These are phyloP conservation scores for Microbotryum silenes-acaulis DNA, from an alignment of 1,284 basidiomycete genomes.

Conservation along the genomic window DNA sequence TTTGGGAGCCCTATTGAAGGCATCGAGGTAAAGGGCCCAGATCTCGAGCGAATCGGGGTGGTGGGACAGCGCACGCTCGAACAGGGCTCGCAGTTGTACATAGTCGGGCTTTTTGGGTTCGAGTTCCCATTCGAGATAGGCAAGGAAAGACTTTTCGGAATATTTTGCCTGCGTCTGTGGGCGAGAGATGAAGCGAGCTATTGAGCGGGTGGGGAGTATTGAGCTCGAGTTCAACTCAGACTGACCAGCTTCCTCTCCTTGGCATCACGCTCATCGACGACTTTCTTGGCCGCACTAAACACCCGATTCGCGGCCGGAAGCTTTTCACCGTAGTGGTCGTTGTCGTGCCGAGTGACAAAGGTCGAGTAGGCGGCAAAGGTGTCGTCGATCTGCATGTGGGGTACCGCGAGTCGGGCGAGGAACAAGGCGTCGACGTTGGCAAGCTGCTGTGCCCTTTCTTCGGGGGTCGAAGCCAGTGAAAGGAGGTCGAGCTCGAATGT, in stretches of 20 bases:
- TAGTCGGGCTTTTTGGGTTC: constrained; percentile 56
- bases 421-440: constrained; percentile 39
- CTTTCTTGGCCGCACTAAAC: constrained; percentile 17
- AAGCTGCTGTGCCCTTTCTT: constrained; percentile 34
- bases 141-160: constrained; percentile 47
- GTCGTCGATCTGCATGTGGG: constrained; percentile 52
- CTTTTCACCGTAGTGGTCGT: constrained; percentile 63
- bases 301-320: constrained; percentile 66
- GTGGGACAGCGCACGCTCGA: constrained; percentile 60
- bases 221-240: background rate
- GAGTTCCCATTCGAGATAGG: constrained; percentile 58
- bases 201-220: no score
- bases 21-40: constrained; percentile 23
- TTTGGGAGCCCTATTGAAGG: constrained; percentile 5
- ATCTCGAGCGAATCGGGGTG: constrained; percentile 19
- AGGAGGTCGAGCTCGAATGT: constrained; percentile 63
- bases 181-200: background rate
- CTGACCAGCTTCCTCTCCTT: constrained; percentile 29
- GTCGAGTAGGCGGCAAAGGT: constrained; percentile 77
- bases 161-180: constrained; percentile 7
- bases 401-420: constrained; percentile 39
- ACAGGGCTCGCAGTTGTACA: constrained; percentile 54
- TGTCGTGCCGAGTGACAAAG: constrained; percentile 70
- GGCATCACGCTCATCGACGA: constrained; percentile 20
- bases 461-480: background rate